These are phyloP conservation scores for Metarhizium sp. DNA, from an alignment of 2,329 filamentous ascomycete species.

Conservation along the genomic window DNA sequence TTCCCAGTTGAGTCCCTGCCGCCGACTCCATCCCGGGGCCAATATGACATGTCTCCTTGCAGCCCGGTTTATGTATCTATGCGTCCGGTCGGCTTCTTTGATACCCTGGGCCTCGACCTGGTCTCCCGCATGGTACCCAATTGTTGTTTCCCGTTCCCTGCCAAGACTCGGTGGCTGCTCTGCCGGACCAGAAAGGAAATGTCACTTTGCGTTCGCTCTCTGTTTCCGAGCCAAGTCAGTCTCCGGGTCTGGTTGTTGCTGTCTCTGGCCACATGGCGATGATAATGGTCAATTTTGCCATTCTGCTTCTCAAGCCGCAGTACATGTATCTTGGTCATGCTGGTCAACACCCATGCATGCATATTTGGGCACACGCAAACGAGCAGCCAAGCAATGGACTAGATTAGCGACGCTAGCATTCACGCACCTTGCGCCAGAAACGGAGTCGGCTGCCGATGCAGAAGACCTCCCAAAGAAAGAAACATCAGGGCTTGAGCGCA, in stretches of 20 bases:
- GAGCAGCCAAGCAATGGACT: too few species aligned
- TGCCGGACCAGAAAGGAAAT: background rate
- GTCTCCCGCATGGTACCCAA: background rate
- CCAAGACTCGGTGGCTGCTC: background rate
- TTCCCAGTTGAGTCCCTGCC: conserved; percentile 2
- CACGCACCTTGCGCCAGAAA: too few species aligned
- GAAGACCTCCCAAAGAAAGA: too few species aligned
- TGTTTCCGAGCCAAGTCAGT: background rate
- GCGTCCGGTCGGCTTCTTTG: background rate
- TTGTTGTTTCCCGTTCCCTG: background rate
- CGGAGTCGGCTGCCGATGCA: too few species aligned
- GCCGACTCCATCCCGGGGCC: background rate
- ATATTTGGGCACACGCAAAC: too few species aligned
- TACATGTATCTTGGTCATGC: too few species aligned
- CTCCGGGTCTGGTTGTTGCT: background rate
- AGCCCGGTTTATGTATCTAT: background rate
- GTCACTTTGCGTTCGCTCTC: background rate
- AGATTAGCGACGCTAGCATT: too few species aligned
- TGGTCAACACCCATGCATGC: too few species aligned
- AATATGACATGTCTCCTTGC: background rate
- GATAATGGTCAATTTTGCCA: background rate
- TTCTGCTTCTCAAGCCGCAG: too few species aligned
- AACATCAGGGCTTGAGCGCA: too few species aligned
- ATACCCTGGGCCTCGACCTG: background rate
- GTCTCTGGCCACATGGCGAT: too few species aligned